phyloP scores from a whole-genome alignment of 2,329 filamentous ascomycete species.

The Leptodontidium sp. region DNA sequence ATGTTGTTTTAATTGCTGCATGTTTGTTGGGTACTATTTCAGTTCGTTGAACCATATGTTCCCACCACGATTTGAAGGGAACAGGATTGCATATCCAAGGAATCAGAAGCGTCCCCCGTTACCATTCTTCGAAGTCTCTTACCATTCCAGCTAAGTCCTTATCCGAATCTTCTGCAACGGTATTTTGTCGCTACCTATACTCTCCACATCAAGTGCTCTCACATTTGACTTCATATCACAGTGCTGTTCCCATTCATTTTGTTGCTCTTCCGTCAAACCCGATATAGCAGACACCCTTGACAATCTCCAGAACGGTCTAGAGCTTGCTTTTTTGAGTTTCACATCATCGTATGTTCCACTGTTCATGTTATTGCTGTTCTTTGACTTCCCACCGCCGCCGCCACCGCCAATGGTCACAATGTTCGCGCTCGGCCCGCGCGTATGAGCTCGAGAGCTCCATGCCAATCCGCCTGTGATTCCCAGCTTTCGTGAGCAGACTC shows the following conservation, averaged over 20 bases:
- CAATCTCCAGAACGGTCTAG: background rate
- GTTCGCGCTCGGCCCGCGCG: background rate
- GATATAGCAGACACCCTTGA: background rate
- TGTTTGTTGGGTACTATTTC: too few relatives aligned
- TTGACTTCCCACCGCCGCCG: background rate
- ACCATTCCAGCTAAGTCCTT: background rate
- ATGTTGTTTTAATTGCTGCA: too few relatives aligned
- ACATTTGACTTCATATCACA: background rate
- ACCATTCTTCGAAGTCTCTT: background rate
- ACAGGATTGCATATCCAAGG: background rate
- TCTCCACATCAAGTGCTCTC: background rate
- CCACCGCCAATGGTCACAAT: conserved; percentile 1
- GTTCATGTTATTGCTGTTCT: conserved; percentile 2
- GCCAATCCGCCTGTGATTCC: background rate
- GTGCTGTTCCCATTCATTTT: background rate
- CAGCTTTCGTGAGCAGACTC: background rate
- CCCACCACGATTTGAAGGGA: too few relatives aligned
- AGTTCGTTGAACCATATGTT: too few relatives aligned
- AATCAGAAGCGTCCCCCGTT: background rate
- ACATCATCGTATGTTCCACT: conserved; percentile 4
- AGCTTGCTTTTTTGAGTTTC: background rate
- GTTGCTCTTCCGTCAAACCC: background rate
- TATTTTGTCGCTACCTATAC: conserved; percentile 3
- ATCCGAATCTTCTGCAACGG: background rate
- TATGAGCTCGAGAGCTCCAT: background rate